Conservation (phyloP, 371 early-diverging fungal species). For the Dichotomocladium elegans region DNA sequence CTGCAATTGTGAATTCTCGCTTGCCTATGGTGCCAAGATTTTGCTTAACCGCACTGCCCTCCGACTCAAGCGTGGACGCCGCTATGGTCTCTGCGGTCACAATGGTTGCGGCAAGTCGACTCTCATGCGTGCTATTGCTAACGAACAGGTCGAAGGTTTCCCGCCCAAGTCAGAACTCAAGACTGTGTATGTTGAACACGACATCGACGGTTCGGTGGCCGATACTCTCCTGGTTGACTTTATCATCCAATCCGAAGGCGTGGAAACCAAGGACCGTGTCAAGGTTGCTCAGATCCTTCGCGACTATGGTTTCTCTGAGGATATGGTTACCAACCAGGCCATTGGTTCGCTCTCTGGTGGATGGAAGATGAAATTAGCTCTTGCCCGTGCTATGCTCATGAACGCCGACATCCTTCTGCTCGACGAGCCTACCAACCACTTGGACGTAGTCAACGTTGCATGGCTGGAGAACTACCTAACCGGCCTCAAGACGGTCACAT, state of each 20-base stretch:
- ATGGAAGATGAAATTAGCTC: conserved; percentile 87
- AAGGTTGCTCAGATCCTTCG: conserved; percentile 57
- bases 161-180: conserved; percentile 66
- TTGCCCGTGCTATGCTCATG: conserved; percentile 82
- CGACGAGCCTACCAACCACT: conserved; percentile 92
- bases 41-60: conserved; percentile 73
- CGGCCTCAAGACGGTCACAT: conserved; percentile 68
- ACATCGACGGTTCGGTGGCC: conserved; percentile 71
- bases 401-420: conserved; percentile 83
- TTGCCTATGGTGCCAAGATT: conserved; percentile 86
- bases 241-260: conserved; percentile 49
- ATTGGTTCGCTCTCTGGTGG: conserved; percentile 85
- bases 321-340: conserved; percentile 55
- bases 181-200: conserved; percentile 75
- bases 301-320: conserved; percentile 68
- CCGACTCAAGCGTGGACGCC: conserved; percentile 72
- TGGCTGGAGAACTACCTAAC: conserved; percentile 83
- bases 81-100: conserved; percentile 81
- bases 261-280: conserved; percentile 47
- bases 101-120: conserved; percentile 92
- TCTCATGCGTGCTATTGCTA: conserved; percentile 78
- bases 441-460: conserved; percentile 78
- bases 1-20: no score
- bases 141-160: conserved; percentile 76
- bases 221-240: conserved; percentile 68